Percentiles rank a stretch among this genome's conserved stretches.
These are phyloP conservation scores for Magnusiomyces fungicola DNA, from an alignment of 1,139 yeast genomes.

Conservation along the genomic window DNA sequence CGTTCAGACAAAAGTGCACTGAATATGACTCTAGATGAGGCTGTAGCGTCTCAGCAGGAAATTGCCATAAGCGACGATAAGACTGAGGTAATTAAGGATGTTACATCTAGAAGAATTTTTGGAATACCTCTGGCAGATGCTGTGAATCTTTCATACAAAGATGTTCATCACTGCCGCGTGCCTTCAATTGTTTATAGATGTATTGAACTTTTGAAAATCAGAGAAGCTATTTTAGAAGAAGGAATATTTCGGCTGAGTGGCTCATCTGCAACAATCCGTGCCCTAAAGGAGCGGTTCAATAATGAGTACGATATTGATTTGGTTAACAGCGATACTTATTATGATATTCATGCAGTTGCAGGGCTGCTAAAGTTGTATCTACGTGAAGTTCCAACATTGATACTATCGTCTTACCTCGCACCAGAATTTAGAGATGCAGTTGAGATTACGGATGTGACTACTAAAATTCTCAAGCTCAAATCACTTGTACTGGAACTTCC, in stretches of 20 bases:
- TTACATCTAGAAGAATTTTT: constrained; percentile 37
- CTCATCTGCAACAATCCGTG: constrained; percentile 69
- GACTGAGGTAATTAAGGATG: background rate
- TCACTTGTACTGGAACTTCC: constrained; percentile 37
- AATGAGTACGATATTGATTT: constrained; percentile 62
- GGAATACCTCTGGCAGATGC: constrained; percentile 59
- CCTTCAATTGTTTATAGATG: constrained; percentile 80
- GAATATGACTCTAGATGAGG: constrained; percentile 8
- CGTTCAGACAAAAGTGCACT: constrained; percentile 1
- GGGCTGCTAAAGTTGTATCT: constrained; percentile 70
- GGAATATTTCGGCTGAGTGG: constrained; percentile 92
- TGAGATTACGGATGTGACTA: constrained; percentile 30
- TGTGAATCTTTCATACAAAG: constrained; percentile 41
- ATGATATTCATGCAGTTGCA: constrained; percentile 71
- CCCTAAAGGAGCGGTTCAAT: constrained; percentile 59
- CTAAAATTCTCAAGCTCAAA: constrained; percentile 30
- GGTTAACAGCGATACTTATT: constrained; percentile 30
- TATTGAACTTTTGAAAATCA: constrained; percentile 55
- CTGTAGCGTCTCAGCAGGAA: constrained; percentile 6
- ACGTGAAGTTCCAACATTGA: constrained; percentile 59
- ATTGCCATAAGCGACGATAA: background rate
- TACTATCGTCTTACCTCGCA: constrained; percentile 49
- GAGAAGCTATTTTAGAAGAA: constrained; percentile 75
- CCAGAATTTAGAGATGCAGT: constrained; percentile 34
- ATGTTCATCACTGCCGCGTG: constrained; percentile 34